A percentile compares a stretch with the other conserved stretches of the same genome.
These are phyloP conservation scores for Salix brachista DNA, from an alignment of 345 rosid species.

Conservation along the genomic window DNA sequence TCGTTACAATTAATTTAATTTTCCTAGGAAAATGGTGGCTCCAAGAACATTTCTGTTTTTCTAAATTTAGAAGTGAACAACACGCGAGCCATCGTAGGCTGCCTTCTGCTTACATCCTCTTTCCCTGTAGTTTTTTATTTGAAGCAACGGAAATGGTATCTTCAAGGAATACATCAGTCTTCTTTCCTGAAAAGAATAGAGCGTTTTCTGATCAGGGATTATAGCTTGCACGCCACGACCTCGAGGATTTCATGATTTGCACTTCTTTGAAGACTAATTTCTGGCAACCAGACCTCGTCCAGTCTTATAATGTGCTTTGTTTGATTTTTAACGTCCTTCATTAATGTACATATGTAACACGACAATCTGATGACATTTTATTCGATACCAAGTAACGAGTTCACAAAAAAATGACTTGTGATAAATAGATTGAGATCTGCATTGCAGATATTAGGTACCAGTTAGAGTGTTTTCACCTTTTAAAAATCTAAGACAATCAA, in stretches of 20 bases:
- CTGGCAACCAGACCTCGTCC: background rate
- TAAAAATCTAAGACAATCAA: no score
- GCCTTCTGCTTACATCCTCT: background rate
- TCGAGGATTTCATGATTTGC: background rate
- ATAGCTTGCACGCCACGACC: slow-evolving; percentile 13
- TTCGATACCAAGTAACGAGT: no score
- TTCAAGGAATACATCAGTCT: slow-evolving; percentile 3
- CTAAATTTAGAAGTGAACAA: background rate
- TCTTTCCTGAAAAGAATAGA: slow-evolving; percentile 16
- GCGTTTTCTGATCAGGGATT: background rate
- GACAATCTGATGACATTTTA: no score
- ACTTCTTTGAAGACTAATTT: background rate
- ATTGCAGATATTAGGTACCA: accelerated
- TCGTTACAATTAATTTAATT: background rate
- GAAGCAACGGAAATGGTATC: background rate
- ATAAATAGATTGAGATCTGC: no score
- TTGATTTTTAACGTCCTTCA: no score
- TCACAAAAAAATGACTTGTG: no score
- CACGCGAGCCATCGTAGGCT: background rate
- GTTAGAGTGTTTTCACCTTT: accelerated
- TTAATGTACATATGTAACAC: no score
- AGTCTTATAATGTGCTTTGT: background rate
- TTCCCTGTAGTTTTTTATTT: background rate
- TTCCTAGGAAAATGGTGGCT: background rate
- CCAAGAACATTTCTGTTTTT: background rate